Evolutionary conservation across 1,284 basidiomycete genomes (phyloP), one percentile per base, ranked within the genome.

Genomic region (Rhodotorula sp.): DNA sequence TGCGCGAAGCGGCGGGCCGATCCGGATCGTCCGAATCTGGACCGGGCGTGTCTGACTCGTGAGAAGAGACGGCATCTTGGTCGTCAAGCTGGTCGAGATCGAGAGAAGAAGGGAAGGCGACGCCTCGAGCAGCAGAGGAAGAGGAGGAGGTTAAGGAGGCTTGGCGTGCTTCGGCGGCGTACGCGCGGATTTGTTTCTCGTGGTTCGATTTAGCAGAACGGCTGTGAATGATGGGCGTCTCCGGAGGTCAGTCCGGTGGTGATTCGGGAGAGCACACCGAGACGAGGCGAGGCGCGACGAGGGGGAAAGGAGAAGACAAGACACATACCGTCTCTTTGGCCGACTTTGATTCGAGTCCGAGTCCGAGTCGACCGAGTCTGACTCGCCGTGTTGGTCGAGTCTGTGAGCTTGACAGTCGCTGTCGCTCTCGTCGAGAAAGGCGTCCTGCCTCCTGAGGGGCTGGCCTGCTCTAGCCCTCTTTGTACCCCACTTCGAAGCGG

Each of bases 1-100:
- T 17, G 26, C 57, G 57, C 26, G 59, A 48, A 17, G 26, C 22
- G 6, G 33, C 59, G 14, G 49, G 49, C 24, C 67, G 67, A 44
- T 69, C 67, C 45, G 67, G 67, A 48, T 69, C 67, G 67, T 64
- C 62, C 33, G 67, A 69, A 44, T 65, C 67, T 8, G 63, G 59
- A 49, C 64, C 67, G 26, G 26, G 29, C 49, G 49, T 51, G 54
- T 69, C 63, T 4, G 48, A 58, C 24, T 37, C 33, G 54, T 65
- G 63, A 0, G 33, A 18, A 7, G 67, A 69, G 60, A 62, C 59
- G 51, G 37, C 24, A 18, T 24, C 49, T 6, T n/a, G n/a, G n/a
- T 22, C 22, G 22, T 24, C 49, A 24, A 18, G n/a, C 4, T 10
- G 49, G 2, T 4, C 14, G 8, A 18, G 48, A 49, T 24, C 15